These are phyloP conservation scores for Kuraishia hungarica DNA, from an alignment of 805 yeast genomes.

Conservation along the genomic window DNA sequence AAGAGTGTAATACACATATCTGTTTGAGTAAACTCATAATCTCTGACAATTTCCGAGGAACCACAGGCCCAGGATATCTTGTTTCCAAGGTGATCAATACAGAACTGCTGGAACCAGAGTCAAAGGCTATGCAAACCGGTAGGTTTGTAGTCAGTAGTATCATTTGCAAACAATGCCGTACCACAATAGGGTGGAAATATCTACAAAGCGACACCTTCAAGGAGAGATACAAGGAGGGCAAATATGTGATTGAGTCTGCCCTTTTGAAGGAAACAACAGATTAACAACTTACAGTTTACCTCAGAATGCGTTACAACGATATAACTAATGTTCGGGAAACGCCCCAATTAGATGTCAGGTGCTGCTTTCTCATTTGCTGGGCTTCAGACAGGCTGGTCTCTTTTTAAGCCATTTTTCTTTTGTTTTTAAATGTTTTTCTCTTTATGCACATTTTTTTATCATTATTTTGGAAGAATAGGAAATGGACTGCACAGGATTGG, in stretches of 20 bases:
- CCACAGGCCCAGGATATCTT: constrained; percentile 23
- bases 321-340: not conserved
- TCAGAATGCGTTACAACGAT: not conserved
- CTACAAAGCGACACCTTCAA: constrained; percentile 17
- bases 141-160: constrained; percentile 20
- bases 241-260: constrained; percentile 23
- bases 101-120: constrained; percentile 11
- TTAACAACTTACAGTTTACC: constrained; percentile 6
- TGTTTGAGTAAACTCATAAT: constrained; percentile 18
- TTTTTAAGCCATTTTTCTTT: not conserved
- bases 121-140: constrained; percentile 24
- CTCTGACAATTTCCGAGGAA: constrained; percentile 24
- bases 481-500: not conserved
- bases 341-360: not conserved
- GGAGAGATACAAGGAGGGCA: constrained; percentile 24
- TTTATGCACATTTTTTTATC: not conserved
- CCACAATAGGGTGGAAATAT: constrained; percentile 25
- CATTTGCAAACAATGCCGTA: constrained; percentile 21
- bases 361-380: not conserved
- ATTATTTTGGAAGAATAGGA: not conserved
- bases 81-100: constrained; percentile 22
- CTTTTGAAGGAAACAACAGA: constrained; percentile 13
- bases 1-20: constrained; percentile 24
- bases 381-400: no score
- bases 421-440: not conserved